Base-by-base conservation (phyloP, 176 grass and related monocot species). In the Carex parvula region DNA sequence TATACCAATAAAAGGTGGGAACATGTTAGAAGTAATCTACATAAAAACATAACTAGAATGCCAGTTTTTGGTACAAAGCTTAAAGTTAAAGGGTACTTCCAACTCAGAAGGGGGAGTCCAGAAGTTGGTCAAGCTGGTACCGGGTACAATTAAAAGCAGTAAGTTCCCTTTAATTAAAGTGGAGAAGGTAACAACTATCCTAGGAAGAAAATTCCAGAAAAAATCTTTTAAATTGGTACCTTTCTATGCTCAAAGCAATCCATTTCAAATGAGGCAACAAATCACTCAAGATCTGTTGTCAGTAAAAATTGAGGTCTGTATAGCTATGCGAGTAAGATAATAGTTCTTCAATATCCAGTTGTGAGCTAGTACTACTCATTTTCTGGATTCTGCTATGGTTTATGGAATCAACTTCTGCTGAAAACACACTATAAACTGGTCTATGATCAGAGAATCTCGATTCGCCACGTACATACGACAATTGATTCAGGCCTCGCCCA, bases 351-450 rank as follows among this genome's bases (percentile, higher is more conserved):
- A 98, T 95, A 79, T 95, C 91, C 64, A 98, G 32, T 57, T 90
- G 92, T 22, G 95, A 93, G 79, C 91, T 84, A 54, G 95, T 90
- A 52, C 88, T 89, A 60, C 88, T 90, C 89, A 93, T 95, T 55
- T 98, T 98, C 54, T 98, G 92, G 54, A 98, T 95, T 86, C 92
- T 81, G 82, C 91, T 92, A 85, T 93, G 95, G 80, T 95, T 98
- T 81, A 95, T 95, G 10, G 91, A 95, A 78, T 98, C 95, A 15
- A 98, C 89, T 83, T 95, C 95, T n/a, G 92, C 92, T 48, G 70
- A 86, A 84, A 98, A 98, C 50, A 98, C 74, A 21, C 95, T 95
- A 72, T 91, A 93, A 61, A 98, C 95, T 0, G 95, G 95, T 79
- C 95, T 86, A 86, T 98, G 95, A 80, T 98, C 95, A 39, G 95